Conservation (phyloP, 352 stramenopile genomes). For the Globisporangium canariense region DNA sequence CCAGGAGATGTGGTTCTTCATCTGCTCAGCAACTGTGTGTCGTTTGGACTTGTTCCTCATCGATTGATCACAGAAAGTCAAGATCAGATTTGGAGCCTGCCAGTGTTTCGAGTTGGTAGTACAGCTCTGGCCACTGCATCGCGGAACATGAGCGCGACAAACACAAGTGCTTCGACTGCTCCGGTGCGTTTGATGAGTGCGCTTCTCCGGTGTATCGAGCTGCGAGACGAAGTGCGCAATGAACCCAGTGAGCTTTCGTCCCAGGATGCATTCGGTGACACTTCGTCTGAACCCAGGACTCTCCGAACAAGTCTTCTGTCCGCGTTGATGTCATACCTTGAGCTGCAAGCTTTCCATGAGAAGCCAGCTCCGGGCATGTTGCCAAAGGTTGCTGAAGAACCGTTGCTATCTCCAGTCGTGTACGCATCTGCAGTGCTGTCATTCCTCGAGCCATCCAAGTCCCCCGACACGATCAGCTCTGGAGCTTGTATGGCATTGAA, state of each 20-base stretch:
- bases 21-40: conserved; percentile 44
- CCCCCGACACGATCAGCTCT: background rate
- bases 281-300: background rate
- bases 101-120: conserved; percentile 29
- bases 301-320: conserved; percentile 14
- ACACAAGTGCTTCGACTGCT: conserved; percentile 6
- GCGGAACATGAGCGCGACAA: conserved; percentile 2
- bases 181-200: conserved; percentile 18
- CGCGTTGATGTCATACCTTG: conserved; percentile 12
- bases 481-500: conserved; percentile 26
- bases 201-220: conserved; percentile 18
- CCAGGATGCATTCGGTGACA: background rate
- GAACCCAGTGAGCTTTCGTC: background rate
- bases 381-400: conserved; percentile 7
- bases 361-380: background rate
- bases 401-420: conserved; percentile 28
- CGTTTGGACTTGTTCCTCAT: conserved; percentile 37
- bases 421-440: conserved; percentile 36
- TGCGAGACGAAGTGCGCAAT: conserved; percentile 9
- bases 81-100: conserved; percentile 37
- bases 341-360: conserved; percentile 12
- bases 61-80: conserved; percentile 29
- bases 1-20: conserved; percentile 48
- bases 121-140: conserved; percentile 7
- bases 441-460: conserved; percentile 27